Base-by-base conservation (phyloP, 352 stramenopile species). In the Phytophthora pinifolia region DNA sequence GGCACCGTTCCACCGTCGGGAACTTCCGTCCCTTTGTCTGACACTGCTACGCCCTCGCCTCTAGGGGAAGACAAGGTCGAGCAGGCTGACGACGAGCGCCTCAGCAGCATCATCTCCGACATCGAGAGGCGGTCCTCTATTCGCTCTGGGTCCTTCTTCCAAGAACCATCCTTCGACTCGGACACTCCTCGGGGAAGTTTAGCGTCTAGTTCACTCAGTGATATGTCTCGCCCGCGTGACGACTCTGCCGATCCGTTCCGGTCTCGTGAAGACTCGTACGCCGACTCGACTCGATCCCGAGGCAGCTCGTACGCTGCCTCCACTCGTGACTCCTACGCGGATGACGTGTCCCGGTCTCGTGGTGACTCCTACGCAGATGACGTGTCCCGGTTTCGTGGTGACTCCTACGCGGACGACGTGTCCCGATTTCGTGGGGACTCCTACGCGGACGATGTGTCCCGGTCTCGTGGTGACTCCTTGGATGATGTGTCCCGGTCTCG, bases 81-180 rank as follows among this genome's bases (percentile, higher is more conserved):
- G 6, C 59, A 71, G 7, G 18, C 7, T 20, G 50, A 54, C 9
- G 57, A 45, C 12, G 42, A 67, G 9, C 54, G 50, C 20, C 37
- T 30, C 31, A 72, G 68, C 20, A 65, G 65, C 30, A 68, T 37
- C 14, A 63, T 72, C 10, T 77, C 68, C 1, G 67, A 70, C 35
- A 67, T 64, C 15, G 60, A 72, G 42, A 38, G 65, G 10, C 63
- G 46, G 6, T 67, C 61, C 0, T 73, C 67, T 5, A 51, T 68
- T 9, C 60, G 44, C 18, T 74, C 67, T 42, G 59, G 44, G 6
- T 69, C 64, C 15, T 76, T 64, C 37, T 63, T 74, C 15, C 46
- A 71, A 30, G 53, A 69, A 14, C 64, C 52, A 27, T 63, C 74
- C 1, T 75, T 81, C 32, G 58, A 74, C 31, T 74, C 61, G 10